A percentile compares a stretch with the other conserved stretches of the same genome.
These are phyloP conservation scores for Kwoniella europaea DNA, from an alignment of 768 basidiomycete species.

Conservation along the genomic window DNA sequence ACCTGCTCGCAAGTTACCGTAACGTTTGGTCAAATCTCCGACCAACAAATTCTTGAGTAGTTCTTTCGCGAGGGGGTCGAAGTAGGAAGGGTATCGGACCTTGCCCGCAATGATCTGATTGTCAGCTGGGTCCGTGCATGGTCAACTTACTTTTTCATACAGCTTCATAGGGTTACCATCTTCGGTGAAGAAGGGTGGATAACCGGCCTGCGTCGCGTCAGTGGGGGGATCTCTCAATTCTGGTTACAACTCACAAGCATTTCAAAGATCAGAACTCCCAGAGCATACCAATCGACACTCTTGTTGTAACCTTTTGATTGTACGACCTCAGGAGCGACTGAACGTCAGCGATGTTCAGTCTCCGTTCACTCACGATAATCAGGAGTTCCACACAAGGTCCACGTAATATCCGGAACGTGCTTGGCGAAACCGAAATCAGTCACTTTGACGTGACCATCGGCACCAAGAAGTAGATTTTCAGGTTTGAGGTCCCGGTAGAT, in stretches of 20 bases:
- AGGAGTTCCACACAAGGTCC: conserved; percentile 60
- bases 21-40: conserved; percentile 59
- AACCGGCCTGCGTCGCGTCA: conserved; percentile 52
- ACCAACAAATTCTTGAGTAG: conserved; percentile 59
- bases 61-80: conserved; percentile 58
- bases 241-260: conserved; percentile 55
- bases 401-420: conserved; percentile 55
- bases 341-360: conserved; percentile 8
- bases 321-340: conserved; percentile 59
- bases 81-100: conserved; percentile 60
- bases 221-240: neutral
- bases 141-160: conserved; percentile 57
- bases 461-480: conserved; percentile 81
- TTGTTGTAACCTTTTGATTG: conserved; percentile 60
- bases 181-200: conserved; percentile 60
- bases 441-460: conserved; percentile 96
- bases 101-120: conserved; percentile 57
- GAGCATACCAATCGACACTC: conserved; percentile 60
- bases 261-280: conserved; percentile 59
- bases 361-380: conserved; percentile 56
- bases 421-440: conserved; percentile 87
- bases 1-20: conserved; percentile 58
- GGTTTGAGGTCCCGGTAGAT: conserved; percentile 60
- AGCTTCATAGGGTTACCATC: conserved; percentile 61
- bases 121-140: conserved; percentile 12